Percentiles rank a stretch among this genome's conserved stretches.
phyloP scores from a whole-genome alignment of 2,329 filamentous ascomycete genomes.

The Fusarium praegraminearum region DNA sequence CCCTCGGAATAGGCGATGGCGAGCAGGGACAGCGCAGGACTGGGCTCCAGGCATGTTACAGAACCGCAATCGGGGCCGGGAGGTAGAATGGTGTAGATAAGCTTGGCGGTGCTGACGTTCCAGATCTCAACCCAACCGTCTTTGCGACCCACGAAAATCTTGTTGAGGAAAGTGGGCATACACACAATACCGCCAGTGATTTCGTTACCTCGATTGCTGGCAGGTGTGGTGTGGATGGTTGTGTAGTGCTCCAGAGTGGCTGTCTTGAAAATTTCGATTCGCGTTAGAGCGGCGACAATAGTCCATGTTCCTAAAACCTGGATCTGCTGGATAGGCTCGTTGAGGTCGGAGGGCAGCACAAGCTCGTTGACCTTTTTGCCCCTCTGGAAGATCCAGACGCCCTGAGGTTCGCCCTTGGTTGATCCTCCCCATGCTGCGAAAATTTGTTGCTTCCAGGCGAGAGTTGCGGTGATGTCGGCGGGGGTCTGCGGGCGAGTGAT shows the following conservation, averaged over 20 bases:
- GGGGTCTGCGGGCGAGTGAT: constrained; percentile 92
- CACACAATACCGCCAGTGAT: constrained; percentile 84
- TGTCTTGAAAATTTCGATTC: constrained; percentile 91
- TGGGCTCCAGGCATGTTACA: constrained; percentile 88
- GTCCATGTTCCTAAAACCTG: constrained; percentile 93
- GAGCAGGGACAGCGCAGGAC: constrained; percentile 84
- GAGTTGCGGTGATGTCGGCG: constrained; percentile 84
- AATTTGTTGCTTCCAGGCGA: constrained; percentile 87
- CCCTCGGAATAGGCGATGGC: constrained; percentile 90
- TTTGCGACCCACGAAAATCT: constrained; percentile 87
- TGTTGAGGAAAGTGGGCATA: constrained; percentile 97
- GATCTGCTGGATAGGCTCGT: constrained; percentile 80
- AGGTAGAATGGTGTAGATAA: constrained; percentile 90
- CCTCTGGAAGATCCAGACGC: constrained; percentile 91
- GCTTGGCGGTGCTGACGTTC: constrained; percentile 92
- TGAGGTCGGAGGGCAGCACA: constrained; percentile 71
- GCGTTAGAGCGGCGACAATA: constrained; percentile 78
- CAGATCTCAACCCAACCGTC: constrained; percentile 96
- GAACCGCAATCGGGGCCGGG: constrained; percentile 77
- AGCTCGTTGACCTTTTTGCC: constrained; percentile 87
- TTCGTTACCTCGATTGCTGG: constrained; percentile 69
- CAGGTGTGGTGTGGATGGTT: constrained; percentile 73
- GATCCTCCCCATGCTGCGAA: constrained; percentile 89
- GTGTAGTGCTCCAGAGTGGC: constrained; percentile 89
- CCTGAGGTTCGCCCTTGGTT: constrained; percentile 65